Base-by-base conservation (phyloP, 495 filamentous ascomycete species). In the Rhizodiscina lignyota region DNA sequence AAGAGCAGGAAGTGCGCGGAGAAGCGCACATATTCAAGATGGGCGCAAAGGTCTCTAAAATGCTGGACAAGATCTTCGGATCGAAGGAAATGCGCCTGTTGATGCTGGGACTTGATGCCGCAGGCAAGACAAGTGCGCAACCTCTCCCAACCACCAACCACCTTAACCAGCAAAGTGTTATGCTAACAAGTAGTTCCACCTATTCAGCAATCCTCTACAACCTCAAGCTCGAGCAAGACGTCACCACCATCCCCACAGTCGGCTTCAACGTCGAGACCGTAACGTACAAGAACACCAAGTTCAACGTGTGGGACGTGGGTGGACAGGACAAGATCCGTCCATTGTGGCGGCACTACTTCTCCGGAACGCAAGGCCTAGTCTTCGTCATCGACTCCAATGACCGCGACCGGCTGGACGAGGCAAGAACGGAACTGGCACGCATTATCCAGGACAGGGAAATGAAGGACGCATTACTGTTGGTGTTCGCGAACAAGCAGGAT, bases 191-290 rank as follows among this genome's bases (percentile, higher is more conserved):
- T n/a, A n/a, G n/a, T 38, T 22, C 17, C 21, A 19, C n/a, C 22
- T 15, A 23, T 32, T 18, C 44, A 80, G 75, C 89, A 23, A 97
- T 97, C 53, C 77, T 97, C n/a, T 97, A 97, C 71, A 94, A 94
- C 68, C 72, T 97, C 54, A 96, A 96, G 69, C 74, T 96, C 43
- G 84, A 92, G 55, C 85, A 93, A 58, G 81, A 91, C 46, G 85
- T 99, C 47, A 96, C 91, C 32, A 96, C 91, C n/a, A 96, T 99
- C 47, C 89, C 89, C 18, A 96, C 89, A 21, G 89, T 96, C 48
- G 91, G 89, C 37, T 97, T 97, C 67, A 97, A 97, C 64, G 89
- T 97, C 52, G 89, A 97, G 65, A 92, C 83, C n/a, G 83, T 97
- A 39, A 91, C 84, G 34, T 92, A 93, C 63, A 94, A 93, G 67